Evolutionary conservation across 163 green algal genomes (phyloP).

Genomic region (Smithsoniella earleae): DNA sequence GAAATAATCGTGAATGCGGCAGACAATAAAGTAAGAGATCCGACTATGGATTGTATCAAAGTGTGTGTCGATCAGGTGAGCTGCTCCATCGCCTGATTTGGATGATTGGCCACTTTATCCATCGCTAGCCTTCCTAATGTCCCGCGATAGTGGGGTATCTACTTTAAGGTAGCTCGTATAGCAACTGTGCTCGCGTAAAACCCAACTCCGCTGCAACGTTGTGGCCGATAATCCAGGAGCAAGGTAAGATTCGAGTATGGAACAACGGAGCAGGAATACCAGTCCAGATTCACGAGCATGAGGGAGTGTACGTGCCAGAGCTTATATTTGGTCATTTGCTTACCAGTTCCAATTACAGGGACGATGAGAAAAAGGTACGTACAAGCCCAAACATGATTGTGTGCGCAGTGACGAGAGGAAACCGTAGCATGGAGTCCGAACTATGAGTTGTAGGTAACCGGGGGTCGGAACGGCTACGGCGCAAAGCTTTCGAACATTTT

Average conservation of each 20-base stretch:
- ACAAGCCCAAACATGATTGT: too few species aligned
- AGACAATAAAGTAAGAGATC: slow-evolving; percentile 93
- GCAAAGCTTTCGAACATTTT: slow-evolving; percentile 99
- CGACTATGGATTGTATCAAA: slow-evolving; percentile 81
- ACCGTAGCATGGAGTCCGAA: too few species aligned
- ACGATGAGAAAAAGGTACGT: slow-evolving; percentile 92
- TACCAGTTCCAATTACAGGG: slow-evolving; percentile 97
- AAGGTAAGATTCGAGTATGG: slow-evolving; percentile 69
- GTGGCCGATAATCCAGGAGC: slow-evolving; percentile 41
- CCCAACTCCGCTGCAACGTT: too few species aligned
- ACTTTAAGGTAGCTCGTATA: too few species aligned
- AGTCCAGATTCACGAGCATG: slow-evolving; percentile 90
- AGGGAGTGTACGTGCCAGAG: slow-evolving; percentile 93
- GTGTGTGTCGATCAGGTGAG: slow-evolving; percentile 74
- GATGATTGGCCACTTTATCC: too few species aligned
- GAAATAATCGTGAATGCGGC: slow-evolving; percentile 99
- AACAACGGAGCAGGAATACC: slow-evolving; percentile 96
- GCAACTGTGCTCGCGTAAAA: too few species aligned
- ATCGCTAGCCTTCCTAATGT: too few species aligned
- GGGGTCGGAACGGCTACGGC: slow-evolving; percentile 96
- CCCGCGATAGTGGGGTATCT: too few species aligned
- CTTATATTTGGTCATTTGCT: slow-evolving; percentile 99
- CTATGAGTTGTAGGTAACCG: slow-evolving; percentile 76
- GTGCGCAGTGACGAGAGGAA: too few species aligned
- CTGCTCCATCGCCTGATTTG: not conserved